Evolutionary conservation across 2,329 filamentous ascomycete genomes (phyloP).

Genomic region (Stylonectria norvegica): DNA sequence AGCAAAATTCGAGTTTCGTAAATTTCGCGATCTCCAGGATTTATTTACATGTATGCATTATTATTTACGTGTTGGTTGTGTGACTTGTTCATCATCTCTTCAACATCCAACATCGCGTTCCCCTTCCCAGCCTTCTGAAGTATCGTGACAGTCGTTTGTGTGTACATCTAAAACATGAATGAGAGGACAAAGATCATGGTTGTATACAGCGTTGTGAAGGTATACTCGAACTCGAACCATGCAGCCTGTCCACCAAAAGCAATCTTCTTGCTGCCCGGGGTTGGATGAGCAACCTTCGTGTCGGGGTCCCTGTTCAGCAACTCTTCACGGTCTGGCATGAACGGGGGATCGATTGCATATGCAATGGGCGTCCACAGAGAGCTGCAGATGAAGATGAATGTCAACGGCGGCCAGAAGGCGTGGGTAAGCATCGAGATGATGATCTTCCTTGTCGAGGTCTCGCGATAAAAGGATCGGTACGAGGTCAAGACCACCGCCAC

Average conservation of each 20-base stretch:
- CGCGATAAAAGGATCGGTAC: slow-evolving; percentile 46
- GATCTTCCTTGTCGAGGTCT: slow-evolving; percentile 37
- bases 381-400: slow-evolving; percentile 53
- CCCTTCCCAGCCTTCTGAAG: slow-evolving; percentile 10
- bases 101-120: slow-evolving; percentile 1
- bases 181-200: slow-evolving; percentile 45
- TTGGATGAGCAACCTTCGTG: slow-evolving; percentile 52
- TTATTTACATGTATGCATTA: too few species aligned
- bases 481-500: slow-evolving; percentile 48
- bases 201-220: slow-evolving; percentile 48
- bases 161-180: slow-evolving; percentile 26
- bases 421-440: slow-evolving; percentile 55
- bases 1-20: too few species aligned
- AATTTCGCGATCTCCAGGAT: too few species aligned
- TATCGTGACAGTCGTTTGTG: slow-evolving; percentile 22
- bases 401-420: slow-evolving; percentile 59
- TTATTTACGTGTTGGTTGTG: too few species aligned
- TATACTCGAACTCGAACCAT: slow-evolving; percentile 56
- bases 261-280: slow-evolving; percentile 50
- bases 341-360: slow-evolving; percentile 59
- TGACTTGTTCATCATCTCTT: background rate
- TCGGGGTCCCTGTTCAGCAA: slow-evolving; percentile 53
- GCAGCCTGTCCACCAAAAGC: slow-evolving; percentile 51
- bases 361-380: slow-evolving; percentile 57
- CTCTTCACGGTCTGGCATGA: slow-evolving; percentile 55